Percentiles rank a stretch among this genome's conserved stretches.
Conservation (phyloP, 208 protist genomes). For the Crithidia acanthocephali region DNA sequence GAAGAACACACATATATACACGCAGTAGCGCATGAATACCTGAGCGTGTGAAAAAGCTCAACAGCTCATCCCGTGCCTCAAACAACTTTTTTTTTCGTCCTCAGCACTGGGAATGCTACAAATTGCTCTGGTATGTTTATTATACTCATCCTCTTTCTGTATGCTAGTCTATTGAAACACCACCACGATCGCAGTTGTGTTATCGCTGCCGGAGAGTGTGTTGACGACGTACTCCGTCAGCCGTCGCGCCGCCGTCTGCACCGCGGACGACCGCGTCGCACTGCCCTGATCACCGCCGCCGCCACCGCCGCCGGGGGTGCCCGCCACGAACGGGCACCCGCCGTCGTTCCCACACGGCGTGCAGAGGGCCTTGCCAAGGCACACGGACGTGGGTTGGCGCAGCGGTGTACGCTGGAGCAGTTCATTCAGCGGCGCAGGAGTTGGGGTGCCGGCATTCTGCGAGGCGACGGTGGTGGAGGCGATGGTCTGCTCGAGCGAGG, state of each 20-base stretch:
- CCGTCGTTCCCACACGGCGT: constrained; percentile 7
- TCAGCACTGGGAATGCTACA: too few relatives aligned
- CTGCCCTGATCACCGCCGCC: neutral
- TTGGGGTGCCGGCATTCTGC: neutral
- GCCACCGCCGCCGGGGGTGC: constrained; percentile 11
- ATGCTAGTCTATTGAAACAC: constrained; percentile 31
- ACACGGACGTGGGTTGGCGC: constrained; percentile 3
- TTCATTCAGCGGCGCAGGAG: neutral
- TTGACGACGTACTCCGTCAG: constrained; percentile 56
- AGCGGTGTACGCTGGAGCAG: constrained; percentile 2
- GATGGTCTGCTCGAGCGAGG: neutral
- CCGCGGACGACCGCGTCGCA: neutral
- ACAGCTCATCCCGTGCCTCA: too few relatives aligned
- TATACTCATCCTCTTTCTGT: too few relatives aligned
- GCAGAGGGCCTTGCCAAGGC: neutral
- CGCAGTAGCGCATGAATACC: too few relatives aligned
- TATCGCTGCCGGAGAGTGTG: constrained; percentile 44
- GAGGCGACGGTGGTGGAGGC: neutral
- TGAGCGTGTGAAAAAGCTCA: too few relatives aligned
- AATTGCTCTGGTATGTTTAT: too few relatives aligned
- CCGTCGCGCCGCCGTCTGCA: constrained; percentile 28
- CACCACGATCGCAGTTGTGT: constrained; percentile 58
- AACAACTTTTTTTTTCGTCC: too few relatives aligned
- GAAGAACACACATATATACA: too few relatives aligned
- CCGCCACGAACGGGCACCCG: neutral